phyloP scores from a whole-genome alignment of 2,329 filamentous ascomycete genomes.

The Trichoderma cornu-damae region DNA sequence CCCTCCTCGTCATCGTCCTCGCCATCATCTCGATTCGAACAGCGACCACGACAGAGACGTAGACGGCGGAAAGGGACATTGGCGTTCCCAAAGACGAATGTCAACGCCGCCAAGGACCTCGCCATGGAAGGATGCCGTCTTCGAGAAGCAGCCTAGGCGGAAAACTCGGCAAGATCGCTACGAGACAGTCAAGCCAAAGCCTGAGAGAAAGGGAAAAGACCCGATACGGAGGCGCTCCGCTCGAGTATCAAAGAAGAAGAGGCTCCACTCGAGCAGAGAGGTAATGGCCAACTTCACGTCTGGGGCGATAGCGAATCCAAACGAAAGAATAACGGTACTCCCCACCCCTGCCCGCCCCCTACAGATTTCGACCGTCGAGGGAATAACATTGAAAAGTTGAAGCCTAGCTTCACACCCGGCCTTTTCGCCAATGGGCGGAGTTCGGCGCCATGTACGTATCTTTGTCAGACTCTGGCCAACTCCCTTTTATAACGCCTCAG shows the following conservation, averaged over 20 bases:
- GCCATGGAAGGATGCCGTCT: neutral
- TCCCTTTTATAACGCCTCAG: slow-evolving; percentile 18
- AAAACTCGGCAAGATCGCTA: slow-evolving; percentile 23
- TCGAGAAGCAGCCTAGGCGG: slow-evolving; percentile 20
- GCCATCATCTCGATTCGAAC: neutral
- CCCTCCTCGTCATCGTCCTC: neutral
- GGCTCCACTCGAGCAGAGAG: slow-evolving; percentile 37
- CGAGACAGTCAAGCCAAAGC: slow-evolving; percentile 7
- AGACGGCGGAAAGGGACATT: neutral
- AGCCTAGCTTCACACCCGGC: slow-evolving; percentile 31
- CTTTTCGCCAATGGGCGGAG: slow-evolving; percentile 33
- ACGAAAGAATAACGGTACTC: slow-evolving; percentile 32
- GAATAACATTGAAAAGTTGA: slow-evolving; percentile 26
- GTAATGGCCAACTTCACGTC: slow-evolving; percentile 55
- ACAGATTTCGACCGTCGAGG: neutral
- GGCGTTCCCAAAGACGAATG: too few species aligned
- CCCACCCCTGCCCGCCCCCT: neutral
- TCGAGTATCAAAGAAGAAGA: slow-evolving; percentile 25
- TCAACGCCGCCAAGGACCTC: neutral
- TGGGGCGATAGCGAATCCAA: slow-evolving; percentile 44
- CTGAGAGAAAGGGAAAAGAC: neutral
- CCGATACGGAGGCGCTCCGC: neutral
- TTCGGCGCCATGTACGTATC: slow-evolving; percentile 18
- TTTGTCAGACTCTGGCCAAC: neutral
- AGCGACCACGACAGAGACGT: neutral